Evolutionary conservation across 306 rosid species (phyloP), one percentile per base, ranked within the genome.

Genomic region (Parietaria judaica): DNA sequence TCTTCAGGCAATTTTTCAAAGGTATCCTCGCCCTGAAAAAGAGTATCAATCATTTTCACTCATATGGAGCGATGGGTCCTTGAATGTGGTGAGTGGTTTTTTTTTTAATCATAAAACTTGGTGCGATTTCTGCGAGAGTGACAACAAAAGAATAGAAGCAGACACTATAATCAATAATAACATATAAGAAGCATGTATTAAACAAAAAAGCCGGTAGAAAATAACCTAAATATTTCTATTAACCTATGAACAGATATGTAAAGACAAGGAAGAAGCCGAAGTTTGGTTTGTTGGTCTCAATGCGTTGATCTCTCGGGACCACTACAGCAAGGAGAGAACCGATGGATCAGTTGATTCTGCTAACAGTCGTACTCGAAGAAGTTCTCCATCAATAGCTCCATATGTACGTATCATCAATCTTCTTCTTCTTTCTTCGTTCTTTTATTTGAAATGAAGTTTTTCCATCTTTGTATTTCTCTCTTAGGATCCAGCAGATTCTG

Each of bases 11-110:
- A 84, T 82, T 66, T 92, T 92, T 77, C 96, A 84, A 78, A 87
- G 95, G 80, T 83, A 88, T 74, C 99, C 96, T 58, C 85, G 87
- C 69, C 99, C 99, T 69, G 96, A 88, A 67, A 92, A 88, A 79
- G 99, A 92, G 76, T 92, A 92, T 81, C 99, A 92, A 61, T 92
- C 99, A 7, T 92, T 92, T 84, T 92, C 99, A 54, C 99, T 92
- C 52, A 74, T 92, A 66, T 82, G 73, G 64, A 71, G 65, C 36
- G 96, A 86, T 31, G 80, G 99, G 78, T 88, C 99, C 73, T 78
- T 92, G 81, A 94, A 92, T 80, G 82, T 92, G 94, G 99, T 92
- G 83, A 78, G 99, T 77, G 58, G 6, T 16, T 49, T 64, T 35
- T 14, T 57, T 43, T 23, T 43, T 47, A 10, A 14, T 5, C 41